Evolutionary conservation across 169 alveolate species (phyloP).

Genomic region (Plasmodium inui): DNA sequence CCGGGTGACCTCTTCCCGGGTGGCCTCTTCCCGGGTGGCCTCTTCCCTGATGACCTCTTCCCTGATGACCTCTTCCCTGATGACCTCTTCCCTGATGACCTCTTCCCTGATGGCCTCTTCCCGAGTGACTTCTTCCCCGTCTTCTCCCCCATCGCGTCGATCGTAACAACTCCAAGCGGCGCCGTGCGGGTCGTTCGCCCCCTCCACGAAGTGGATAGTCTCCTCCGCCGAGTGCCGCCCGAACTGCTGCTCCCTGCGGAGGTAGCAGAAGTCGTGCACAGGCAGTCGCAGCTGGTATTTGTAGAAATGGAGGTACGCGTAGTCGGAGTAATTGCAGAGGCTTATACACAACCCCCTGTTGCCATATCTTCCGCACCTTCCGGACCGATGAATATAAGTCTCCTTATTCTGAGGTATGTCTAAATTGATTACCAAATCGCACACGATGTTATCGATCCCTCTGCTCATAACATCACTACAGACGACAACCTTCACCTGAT

Average conservation of each 20-base stretch:
- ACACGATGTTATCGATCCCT: slow-evolving; percentile 90
- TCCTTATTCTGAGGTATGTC: slow-evolving; percentile 90
- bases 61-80: background rate
- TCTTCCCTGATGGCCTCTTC: background rate
- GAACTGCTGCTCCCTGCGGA: background rate
- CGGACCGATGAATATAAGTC: slow-evolving; percentile 92
- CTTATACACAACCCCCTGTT: slow-evolving; percentile 88
- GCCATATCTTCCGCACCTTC: slow-evolving; percentile 92
- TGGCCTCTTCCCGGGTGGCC: background rate
- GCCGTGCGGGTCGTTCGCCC: background rate
- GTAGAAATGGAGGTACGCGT: slow-evolving; percentile 37
- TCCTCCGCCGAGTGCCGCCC: background rate
- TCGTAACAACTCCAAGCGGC: background rate
- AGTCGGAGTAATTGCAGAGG: slow-evolving; percentile 76
- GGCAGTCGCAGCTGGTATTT: slow-evolving; percentile 26
- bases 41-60: background rate
- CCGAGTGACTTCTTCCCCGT: background rate
- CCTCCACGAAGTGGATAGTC: background rate
- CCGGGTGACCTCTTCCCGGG: too few species aligned
- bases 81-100: background rate
- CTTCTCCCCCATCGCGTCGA: background rate
- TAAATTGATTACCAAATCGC: slow-evolving; percentile 91
- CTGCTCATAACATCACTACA: slow-evolving; percentile 93
- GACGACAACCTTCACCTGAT: slow-evolving; percentile 83
- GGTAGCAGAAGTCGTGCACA: slow-evolving; percentile 32